phyloP scores from a whole-genome alignment of 1,139 yeast genomes.

The Citeromyces siamensis region DNA sequence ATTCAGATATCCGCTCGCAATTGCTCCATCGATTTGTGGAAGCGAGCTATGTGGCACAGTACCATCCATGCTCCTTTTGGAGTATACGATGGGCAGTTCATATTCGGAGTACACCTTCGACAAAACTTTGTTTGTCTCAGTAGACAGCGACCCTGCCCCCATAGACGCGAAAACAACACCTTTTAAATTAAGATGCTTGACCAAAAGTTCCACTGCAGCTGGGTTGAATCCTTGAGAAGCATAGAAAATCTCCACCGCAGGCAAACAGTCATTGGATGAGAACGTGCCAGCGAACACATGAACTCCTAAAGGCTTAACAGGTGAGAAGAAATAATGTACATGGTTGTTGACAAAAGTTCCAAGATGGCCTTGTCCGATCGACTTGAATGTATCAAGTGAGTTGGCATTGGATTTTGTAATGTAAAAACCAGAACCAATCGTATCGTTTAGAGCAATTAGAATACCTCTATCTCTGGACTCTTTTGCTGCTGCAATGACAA shows the following conservation, averaged over 20 bases:
- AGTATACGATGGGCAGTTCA: constrained; percentile 43
- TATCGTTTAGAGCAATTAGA: constrained; percentile 52
- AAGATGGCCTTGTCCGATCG: constrained; percentile 56
- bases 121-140: constrained; percentile 30
- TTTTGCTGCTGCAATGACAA: constrained; percentile 42
- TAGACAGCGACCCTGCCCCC: constrained; percentile 61
- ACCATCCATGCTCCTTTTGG: constrained; percentile 58
- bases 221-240: constrained; percentile 51
- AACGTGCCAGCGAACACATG: constrained; percentile 20
- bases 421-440: constrained; percentile 57
- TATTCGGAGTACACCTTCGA: constrained; percentile 22
- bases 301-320: constrained; percentile 43
- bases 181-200: constrained; percentile 28
- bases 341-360: constrained; percentile 60
- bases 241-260: constrained; percentile 39
- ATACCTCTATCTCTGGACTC: constrained; percentile 46
- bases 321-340: constrained; percentile 52
- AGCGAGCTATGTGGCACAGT: constrained; percentile 32
- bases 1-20: constrained; percentile 57
- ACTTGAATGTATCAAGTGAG: constrained; percentile 55
- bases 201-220: constrained; percentile 29
- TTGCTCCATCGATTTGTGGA: constrained; percentile 21
- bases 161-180: constrained; percentile 57
- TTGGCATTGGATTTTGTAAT: constrained; percentile 62
- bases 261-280: constrained; percentile 12